phyloP scores from a whole-genome alignment of 306 rosid genomes.

The Ceratonia siliqua region DNA sequence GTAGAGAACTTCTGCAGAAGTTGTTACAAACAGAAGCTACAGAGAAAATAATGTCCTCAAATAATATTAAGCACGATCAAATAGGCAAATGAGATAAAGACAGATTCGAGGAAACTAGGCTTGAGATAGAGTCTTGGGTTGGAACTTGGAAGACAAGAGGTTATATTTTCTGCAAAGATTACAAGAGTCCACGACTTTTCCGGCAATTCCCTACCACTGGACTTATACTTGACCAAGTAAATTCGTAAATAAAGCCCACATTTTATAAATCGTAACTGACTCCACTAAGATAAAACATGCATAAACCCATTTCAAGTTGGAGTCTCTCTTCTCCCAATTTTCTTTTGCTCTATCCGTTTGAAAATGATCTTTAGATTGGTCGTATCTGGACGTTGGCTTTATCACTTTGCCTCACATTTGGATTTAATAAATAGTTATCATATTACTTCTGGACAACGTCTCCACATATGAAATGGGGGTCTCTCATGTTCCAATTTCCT shows the following conservation, averaged over 20 bases:
- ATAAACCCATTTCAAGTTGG: neutral
- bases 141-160: neutral
- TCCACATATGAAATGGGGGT: neutral
- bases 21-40: neutral
- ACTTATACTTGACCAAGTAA: neutral
- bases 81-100: neutral
- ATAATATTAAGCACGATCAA: neutral
- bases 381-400: neutral
- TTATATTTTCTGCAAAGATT: neutral
- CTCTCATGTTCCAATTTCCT: neutral
- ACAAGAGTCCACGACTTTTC: too few relatives aligned
- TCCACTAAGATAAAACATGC: neutral
- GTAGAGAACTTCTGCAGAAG: neutral
- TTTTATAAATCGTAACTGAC: neutral
- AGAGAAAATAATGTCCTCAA: neutral
- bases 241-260: neutral
- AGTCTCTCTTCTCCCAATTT: neutral
- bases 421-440: neutral
- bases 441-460: neutral
- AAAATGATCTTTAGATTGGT: neutral
- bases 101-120: too few relatives aligned
- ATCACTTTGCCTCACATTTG: neutral
- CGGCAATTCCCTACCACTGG: too few relatives aligned
- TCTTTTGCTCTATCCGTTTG: neutral
- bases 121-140: neutral